Evolutionary conservation across 1,284 basidiomycete genomes (phyloP), one percentile per base, ranked within the genome.

Genomic region (Cutaneotrichosporon mucoides): DNA sequence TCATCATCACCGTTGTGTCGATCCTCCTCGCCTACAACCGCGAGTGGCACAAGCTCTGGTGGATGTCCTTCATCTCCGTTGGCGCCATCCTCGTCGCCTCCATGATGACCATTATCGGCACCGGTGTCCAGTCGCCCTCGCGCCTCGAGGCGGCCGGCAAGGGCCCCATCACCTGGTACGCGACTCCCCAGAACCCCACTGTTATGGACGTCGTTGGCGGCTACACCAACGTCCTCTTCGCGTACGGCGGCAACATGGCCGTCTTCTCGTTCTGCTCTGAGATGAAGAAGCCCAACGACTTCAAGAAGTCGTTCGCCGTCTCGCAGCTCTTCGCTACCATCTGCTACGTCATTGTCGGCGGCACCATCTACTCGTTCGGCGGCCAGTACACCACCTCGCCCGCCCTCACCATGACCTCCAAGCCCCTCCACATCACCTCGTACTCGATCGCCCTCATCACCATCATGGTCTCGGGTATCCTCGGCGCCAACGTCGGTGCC

Each of bases 221-320:
- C 33, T 60, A 72, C 53, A 73, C 71, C 56, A 73, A 74, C 64
- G 67, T 73, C 37, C 65, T 70, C 53, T 75, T 75, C 59, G 67
- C 68, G 8, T 75, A 71, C 62, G 74, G 73, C n/a, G 73, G 72
- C 48, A 72, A 73, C 60, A 69, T 71, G 65, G 73, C 70, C 36
- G 67, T 70, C 46, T 71, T 74, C 61, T 67, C 69, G 11, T 73
- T 75, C 62, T 69, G 68, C 57, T 69, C 68, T n/a, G 74, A 76
- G 67, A 76, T 75, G 73, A 57, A 57, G 48, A 66, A 67, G 40
- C 74, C 74, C 35, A 66, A 71, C 41, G 72, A 76, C 55, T 76
- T 71, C 62, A 73, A 71, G 59, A 76, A 76, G 61, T 73, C 72
- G 10, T 71, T 74, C 56, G 63, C 65, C 51, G 60, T 76, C 24